Conservation (phyloP, 2,329 filamentous ascomycete species). For the Sclerotinia trifoliorum region DNA sequence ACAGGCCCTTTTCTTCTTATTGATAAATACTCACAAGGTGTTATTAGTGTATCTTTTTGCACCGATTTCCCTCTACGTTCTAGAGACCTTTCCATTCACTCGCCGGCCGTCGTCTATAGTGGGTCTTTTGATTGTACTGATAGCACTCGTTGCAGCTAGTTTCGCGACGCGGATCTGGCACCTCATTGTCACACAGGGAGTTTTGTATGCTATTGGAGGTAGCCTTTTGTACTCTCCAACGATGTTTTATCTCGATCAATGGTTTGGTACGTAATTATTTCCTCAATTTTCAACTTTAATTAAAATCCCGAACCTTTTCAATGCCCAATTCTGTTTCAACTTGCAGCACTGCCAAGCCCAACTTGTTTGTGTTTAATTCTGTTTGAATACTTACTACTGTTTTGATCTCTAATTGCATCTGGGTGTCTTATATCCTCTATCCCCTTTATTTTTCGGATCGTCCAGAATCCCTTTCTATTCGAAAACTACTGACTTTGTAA, state of each 20-base stretch:
- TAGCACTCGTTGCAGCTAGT: slow-evolving; percentile 44
- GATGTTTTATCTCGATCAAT: slow-evolving; percentile 48
- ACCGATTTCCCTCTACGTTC: slow-evolving; percentile 30
- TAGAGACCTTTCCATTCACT: slow-evolving; percentile 38
- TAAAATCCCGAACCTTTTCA: neutral
- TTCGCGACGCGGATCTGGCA: slow-evolving; percentile 46
- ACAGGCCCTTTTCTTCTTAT: neutral
- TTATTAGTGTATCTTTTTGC: slow-evolving; percentile 31
- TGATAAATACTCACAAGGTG: neutral
- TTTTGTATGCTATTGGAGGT: slow-evolving; percentile 47
- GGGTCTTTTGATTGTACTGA: slow-evolving; percentile 43
- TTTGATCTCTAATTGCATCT: neutral
- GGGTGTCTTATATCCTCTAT: neutral
- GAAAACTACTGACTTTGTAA: neutral
- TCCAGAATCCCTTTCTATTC: too few species aligned
- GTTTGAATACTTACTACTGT: neutral
- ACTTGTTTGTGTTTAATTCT: neutral
- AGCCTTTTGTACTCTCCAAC: slow-evolving; percentile 44
- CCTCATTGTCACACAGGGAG: slow-evolving; percentile 49
- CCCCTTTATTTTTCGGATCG: neutral
- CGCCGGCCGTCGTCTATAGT: slow-evolving; percentile 34
- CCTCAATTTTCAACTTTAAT: neutral
- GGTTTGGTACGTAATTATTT: slow-evolving; percentile 41
- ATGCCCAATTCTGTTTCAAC: neutral
- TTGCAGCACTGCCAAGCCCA: too few species aligned